Evolutionary conservation across 1,139 yeast species (phyloP), one percentile per base, ranked within the genome.

Genomic region (Pichia sp.): DNA sequence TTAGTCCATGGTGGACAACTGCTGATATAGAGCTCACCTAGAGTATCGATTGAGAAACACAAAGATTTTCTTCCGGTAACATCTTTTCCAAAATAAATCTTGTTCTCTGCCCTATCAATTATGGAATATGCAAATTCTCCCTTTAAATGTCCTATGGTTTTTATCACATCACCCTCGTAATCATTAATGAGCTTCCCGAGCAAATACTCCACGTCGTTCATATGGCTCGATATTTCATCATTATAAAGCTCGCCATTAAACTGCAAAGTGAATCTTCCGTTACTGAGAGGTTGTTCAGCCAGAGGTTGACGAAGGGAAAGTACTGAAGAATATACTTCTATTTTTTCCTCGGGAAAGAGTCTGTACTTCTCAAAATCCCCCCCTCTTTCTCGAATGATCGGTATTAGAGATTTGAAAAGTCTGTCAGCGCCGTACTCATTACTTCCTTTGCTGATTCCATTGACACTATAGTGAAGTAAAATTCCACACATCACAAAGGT

Each of bases 171-270:
- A 2, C 61, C 59, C 5, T 70, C 59, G 10, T 54, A 49, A 0
- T 60, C 49, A 19, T 52, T 31, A 11, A 58, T 8, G 5, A 64
- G 54, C 10, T 45, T 47, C 1, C 69, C 58, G 41, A 69, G 70
- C 19, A 82, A 69, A 54, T 66, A 78, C 5, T 68, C 69, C 0
- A 86, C 78, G 65, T 85, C 90, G 62, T 81, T 82, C 62, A 61
- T 26, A 68, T 64, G 60, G 51, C 60, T 64, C 0, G 71, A 62
- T 36, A 86, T 79, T 41, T 79, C 84, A 0, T 68, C 64, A 61
- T 85, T 84, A 67, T 92, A 92, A 11, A 90, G 72, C 66, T 92
- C 98, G 0, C 98, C 99, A 67, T 93, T 93, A 71, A 86, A 93
- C 64, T 88, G 97, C 15, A 84, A 61, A 0, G 75, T 64, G 45